phyloP scores from a whole-genome alignment of 208 protist species.

The Trypanosomatidae sp. region DNA sequence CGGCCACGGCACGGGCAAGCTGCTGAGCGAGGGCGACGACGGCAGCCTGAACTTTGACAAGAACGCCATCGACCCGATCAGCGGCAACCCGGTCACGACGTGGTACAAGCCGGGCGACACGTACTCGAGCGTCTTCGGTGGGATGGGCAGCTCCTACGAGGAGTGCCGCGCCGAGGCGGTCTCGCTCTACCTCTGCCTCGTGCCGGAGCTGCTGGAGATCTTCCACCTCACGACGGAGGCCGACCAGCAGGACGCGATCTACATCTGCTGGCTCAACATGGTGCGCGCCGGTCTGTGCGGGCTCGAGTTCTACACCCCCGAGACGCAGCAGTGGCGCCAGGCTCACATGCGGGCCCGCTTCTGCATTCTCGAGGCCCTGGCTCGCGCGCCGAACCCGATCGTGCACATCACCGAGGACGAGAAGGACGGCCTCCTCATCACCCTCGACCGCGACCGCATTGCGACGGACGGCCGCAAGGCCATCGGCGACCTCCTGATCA shows the following conservation, averaged over 20 bases:
- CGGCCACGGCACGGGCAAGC: constrained; percentile 92
- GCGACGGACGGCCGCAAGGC: constrained; percentile 64
- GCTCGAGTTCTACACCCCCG: constrained; percentile 92
- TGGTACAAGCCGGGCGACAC: constrained; percentile 92
- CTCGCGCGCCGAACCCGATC: constrained; percentile 51
- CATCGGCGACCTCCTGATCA: constrained; percentile 71
- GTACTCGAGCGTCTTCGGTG: constrained; percentile 80
- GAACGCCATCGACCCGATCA: constrained; percentile 69
- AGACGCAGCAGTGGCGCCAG: constrained; percentile 81
- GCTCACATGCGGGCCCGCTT: constrained; percentile 94
- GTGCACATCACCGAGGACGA: constrained; percentile 54
- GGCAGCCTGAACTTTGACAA: constrained; percentile 89
- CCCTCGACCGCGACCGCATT: constrained; percentile 78
- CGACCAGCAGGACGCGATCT: constrained; percentile 50
- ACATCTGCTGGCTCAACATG: constrained; percentile 94
- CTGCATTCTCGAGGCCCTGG: constrained; percentile 81
- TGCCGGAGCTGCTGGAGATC: constrained; percentile 66
- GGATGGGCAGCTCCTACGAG: constrained; percentile 74
- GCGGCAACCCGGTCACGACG: constrained; percentile 53
- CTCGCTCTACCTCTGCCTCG: constrained; percentile 84
- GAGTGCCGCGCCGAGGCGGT: constrained; percentile 92
- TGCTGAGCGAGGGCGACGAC: too few species aligned
- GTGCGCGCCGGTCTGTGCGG: constrained; percentile 88
- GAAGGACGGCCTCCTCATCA: constrained; percentile 61
- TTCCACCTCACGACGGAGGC: constrained; percentile 40